Conservation (phyloP, 1,284 basidiomycete species). For the Trametes sp. region DNA sequence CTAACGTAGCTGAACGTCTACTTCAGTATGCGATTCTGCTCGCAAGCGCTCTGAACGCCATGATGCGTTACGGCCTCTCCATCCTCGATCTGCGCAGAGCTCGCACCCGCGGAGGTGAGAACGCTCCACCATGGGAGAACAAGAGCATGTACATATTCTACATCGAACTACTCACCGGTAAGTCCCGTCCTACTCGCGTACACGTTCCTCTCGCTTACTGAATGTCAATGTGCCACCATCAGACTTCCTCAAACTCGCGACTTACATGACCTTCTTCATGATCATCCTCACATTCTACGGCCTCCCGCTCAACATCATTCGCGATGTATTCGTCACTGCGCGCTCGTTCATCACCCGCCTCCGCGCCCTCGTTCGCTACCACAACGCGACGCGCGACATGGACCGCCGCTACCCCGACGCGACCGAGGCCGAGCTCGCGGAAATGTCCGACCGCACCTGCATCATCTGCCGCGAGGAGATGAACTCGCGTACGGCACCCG, state of each 20-base stretch:
- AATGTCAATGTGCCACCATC: constrained; percentile 19
- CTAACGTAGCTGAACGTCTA: not conserved
- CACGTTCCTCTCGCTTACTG: constrained; percentile 2
- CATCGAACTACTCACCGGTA: constrained; percentile 91
- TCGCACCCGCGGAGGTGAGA: constrained; percentile 77
- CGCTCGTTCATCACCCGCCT: constrained; percentile 90
- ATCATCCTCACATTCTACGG: constrained; percentile 95
- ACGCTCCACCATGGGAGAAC: constrained; percentile 94
- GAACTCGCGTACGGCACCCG: constrained; percentile 50
- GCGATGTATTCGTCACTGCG: constrained; percentile 95
- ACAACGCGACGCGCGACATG: constrained; percentile 96
- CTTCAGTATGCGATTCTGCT: constrained; percentile 88
- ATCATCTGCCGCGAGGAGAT: constrained; percentile 99
- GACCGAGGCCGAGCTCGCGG: constrained; percentile 83
- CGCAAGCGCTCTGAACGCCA: constrained; percentile 81
- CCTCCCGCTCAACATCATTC: constrained; percentile 95
- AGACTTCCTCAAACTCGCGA: constrained; percentile 95
- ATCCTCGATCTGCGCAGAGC: constrained; percentile 85
- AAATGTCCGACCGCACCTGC: constrained; percentile 90
- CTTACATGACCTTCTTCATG: constrained; percentile 92
- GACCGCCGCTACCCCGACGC: constrained; percentile 95
- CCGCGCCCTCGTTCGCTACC: constrained; percentile 90
- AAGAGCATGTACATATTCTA: constrained; percentile 99
- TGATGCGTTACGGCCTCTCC: constrained; percentile 88
- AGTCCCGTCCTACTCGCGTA: not conserved